Evolutionary conservation across 2,329 filamentous ascomycete genomes (phyloP).

Genomic region (Aspergillus tamarii): DNA sequence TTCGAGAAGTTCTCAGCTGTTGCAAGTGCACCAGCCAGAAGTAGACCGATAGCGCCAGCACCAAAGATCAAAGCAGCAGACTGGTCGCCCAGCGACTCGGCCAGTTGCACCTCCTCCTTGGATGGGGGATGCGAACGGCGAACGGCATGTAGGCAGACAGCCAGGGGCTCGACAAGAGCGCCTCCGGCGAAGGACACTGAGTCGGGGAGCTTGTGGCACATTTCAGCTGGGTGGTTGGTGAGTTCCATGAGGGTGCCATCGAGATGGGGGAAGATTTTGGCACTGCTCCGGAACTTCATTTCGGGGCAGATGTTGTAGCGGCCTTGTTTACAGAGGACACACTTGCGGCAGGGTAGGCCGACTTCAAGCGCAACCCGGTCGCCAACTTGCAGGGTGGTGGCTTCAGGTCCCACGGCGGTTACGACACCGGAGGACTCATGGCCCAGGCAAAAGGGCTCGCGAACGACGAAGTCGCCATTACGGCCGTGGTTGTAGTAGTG

Average conservation of each 20-base stretch:
- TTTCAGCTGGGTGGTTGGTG: slow-evolving; percentile 63
- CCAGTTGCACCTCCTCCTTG: slow-evolving; percentile 39
- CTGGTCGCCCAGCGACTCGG: slow-evolving; percentile 42
- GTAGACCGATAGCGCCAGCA: slow-evolving; percentile 63
- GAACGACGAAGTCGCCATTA: slow-evolving; percentile 83
- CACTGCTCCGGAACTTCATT: slow-evolving; percentile 62
- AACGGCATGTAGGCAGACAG: slow-evolving; percentile 63
- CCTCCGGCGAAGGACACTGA: slow-evolving; percentile 58
- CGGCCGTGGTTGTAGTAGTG: slow-evolving; percentile 88
- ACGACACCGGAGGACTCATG: slow-evolving; percentile 81
- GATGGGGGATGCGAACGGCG: slow-evolving; percentile 56
- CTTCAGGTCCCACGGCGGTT: slow-evolving; percentile 67
- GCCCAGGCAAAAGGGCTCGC: slow-evolving; percentile 78
- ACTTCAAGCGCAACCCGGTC: slow-evolving; percentile 94
- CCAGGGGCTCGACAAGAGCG: slow-evolving; percentile 63
- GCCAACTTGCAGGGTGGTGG: slow-evolving; percentile 66
- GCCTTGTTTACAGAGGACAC: slow-evolving; percentile 57
- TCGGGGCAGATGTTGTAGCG: slow-evolving; percentile 65
- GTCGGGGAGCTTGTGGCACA: slow-evolving; percentile 62
- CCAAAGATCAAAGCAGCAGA: slow-evolving; percentile 62
- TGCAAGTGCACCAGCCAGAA: slow-evolving; percentile 61
- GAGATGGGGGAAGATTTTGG: slow-evolving; percentile 63
- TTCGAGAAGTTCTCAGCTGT: slow-evolving; percentile 56
- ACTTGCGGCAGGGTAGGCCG: slow-evolving; percentile 76
- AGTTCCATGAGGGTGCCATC: slow-evolving; percentile 67